Conservation (phyloP, 2,329 filamentous ascomycete genomes). For the Ophiostoma triangulosporum region DNA sequence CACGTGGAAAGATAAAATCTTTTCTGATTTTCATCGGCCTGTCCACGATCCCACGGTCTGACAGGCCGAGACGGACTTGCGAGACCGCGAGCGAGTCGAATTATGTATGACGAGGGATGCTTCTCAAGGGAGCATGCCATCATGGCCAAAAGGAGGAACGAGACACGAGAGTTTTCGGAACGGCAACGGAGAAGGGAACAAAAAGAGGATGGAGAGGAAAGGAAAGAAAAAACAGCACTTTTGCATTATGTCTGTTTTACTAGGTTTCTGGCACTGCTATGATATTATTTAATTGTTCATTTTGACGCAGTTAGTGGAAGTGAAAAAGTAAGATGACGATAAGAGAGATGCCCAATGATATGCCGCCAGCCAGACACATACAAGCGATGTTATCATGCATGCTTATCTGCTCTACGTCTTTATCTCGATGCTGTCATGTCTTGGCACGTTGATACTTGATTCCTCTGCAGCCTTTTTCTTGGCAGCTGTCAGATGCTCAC, state of each 20-base stretch:
- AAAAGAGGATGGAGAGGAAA: neutral
- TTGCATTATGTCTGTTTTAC: neutral
- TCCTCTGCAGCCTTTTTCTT: conserved; percentile 1
- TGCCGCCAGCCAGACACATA: too few species aligned
- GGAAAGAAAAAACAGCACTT: neutral
- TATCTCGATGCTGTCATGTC: too few species aligned
- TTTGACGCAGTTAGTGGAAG: too few species aligned
- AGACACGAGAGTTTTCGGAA: neutral
- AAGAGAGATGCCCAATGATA: too few species aligned
- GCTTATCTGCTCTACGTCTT: too few species aligned
- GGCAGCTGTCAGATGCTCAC: neutral
- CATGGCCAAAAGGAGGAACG: neutral
- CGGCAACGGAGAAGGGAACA: neutral
- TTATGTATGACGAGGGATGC: neutral
- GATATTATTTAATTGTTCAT: conserved; percentile 1
- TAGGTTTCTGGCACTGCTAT: neutral
- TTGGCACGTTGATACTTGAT: conserved; percentile 9
- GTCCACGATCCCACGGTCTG: too few species aligned
- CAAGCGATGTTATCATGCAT: too few species aligned
- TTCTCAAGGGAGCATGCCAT: neutral
- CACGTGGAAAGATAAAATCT: too few species aligned
- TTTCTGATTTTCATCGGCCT: too few species aligned
- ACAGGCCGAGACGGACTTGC: neutral
- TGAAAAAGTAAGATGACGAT: too few species aligned
- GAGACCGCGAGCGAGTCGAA: neutral